Evolutionary conservation across 768 basidiomycete genomes (phyloP).

Genomic region (Amyloporia xantha): DNA sequence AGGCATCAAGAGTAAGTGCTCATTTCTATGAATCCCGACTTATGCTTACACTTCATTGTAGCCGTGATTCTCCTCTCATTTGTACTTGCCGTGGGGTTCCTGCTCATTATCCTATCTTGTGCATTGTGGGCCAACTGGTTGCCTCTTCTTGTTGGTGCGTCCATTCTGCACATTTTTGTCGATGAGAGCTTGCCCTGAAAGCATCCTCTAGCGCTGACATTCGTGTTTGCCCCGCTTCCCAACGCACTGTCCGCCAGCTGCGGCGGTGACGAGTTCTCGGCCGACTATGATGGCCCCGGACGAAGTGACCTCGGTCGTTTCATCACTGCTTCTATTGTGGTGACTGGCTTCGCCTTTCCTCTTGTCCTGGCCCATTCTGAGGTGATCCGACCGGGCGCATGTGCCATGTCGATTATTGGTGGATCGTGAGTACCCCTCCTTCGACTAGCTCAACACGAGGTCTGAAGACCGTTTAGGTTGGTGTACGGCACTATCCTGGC

Average conservation of each 20-base stretch:
- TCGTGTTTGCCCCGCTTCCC: constrained; percentile 92
- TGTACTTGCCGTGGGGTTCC: constrained; percentile 95
- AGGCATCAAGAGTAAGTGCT: constrained; percentile 24
- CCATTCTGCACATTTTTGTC: neutral
- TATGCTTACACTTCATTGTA: constrained; percentile 30
- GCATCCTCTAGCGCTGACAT: constrained; percentile 65
- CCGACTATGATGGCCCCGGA: constrained; percentile 63
- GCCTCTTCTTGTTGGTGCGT: constrained; percentile 89
- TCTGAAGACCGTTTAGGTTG: constrained; percentile 34
- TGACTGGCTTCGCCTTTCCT: constrained; percentile 91
- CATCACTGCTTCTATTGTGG: constrained; percentile 83
- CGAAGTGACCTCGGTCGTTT: constrained; percentile 91
- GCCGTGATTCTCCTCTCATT: constrained; percentile 96
- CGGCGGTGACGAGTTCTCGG: constrained; percentile 80
- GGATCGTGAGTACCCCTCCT: constrained; percentile 58
- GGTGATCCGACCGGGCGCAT: constrained; percentile 78
- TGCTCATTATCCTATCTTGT: constrained; percentile 95
- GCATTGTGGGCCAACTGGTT: constrained; percentile 97
- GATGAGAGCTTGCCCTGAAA: neutral
- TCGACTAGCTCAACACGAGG: neutral
- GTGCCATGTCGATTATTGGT: constrained; percentile 91
- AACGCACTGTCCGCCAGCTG: constrained; percentile 94
- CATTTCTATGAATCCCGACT: constrained; percentile 3
- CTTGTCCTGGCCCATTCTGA: constrained; percentile 88
- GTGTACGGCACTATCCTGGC: constrained; percentile 90